Percentiles rank a stretch among this genome's conserved stretches.
phyloP scores from a whole-genome alignment of 2,329 filamentous ascomycete genomes.

The Ascochyta fabae region DNA sequence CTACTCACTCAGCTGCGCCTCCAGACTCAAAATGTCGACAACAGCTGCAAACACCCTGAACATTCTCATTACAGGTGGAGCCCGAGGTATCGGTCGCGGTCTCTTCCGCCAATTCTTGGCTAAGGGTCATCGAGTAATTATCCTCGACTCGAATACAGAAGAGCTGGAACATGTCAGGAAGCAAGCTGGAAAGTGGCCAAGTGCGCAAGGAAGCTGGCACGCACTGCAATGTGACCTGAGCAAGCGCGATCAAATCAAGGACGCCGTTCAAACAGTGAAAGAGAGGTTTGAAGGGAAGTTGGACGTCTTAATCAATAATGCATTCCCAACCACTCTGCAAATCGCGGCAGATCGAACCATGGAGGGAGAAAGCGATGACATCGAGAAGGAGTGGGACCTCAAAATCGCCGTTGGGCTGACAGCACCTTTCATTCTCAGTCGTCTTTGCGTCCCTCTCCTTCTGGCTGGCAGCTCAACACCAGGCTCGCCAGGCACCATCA shows the following conservation, averaged over 20 bases:
- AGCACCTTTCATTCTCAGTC: slow-evolving; percentile 41
- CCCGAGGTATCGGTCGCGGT: slow-evolving; percentile 55
- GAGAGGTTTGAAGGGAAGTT: slow-evolving; percentile 44
- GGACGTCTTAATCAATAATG: slow-evolving; percentile 47
- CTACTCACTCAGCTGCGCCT: not conserved
- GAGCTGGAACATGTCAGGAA: slow-evolving; percentile 49
- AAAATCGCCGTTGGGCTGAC: slow-evolving; percentile 45
- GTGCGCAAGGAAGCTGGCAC: slow-evolving; percentile 24
- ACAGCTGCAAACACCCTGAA: slow-evolving; percentile 22
- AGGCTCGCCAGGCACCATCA: slow-evolving; percentile 41
- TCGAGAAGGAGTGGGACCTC: slow-evolving; percentile 44
- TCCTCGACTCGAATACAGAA: slow-evolving; percentile 53
- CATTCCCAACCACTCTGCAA: slow-evolving; percentile 38
- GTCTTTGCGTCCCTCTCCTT: slow-evolving; percentile 42
- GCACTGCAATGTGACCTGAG: slow-evolving; percentile 50
- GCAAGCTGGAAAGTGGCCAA: slow-evolving; percentile 36
- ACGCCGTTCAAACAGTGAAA: slow-evolving; percentile 45
- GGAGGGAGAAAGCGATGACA: slow-evolving; percentile 40
- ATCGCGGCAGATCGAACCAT: slow-evolving; percentile 34
- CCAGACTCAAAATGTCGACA: not conserved
- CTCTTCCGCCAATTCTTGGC: slow-evolving; percentile 53
- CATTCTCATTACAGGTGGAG: slow-evolving; percentile 53
- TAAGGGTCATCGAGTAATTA: slow-evolving; percentile 54
- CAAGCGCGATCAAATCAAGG: slow-evolving; percentile 46
- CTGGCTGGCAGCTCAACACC: slow-evolving; percentile 23